Conservation (phyloP, 1,284 basidiomycete genomes). For the Bjerkandera adusta region DNA sequence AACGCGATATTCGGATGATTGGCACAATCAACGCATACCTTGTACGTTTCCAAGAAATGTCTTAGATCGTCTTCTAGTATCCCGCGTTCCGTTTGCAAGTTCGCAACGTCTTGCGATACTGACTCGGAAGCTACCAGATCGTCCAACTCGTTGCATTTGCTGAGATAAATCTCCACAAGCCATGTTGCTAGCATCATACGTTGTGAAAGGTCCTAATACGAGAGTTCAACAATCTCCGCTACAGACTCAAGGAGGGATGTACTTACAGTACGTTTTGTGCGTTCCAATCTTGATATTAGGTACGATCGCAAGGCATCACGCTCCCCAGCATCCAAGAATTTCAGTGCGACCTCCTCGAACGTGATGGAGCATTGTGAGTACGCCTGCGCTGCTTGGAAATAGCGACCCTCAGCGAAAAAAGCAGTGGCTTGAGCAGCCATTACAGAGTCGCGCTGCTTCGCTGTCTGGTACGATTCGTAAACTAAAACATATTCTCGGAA, state of each 20-base stretch:
- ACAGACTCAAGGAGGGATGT: not conserved
- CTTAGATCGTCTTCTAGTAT: slow-evolving; percentile 92
- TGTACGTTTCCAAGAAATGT: slow-evolving; percentile 92
- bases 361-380: slow-evolving; percentile 87
- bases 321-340: slow-evolving; percentile 88
- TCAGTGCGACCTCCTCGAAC: slow-evolving; percentile 92
- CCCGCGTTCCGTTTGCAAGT: slow-evolving; percentile 75
- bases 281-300: slow-evolving; percentile 83
- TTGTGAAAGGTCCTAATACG: slow-evolving; percentile 79
- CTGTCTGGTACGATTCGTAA: slow-evolving; percentile 50
- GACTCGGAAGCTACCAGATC: slow-evolving; percentile 86
- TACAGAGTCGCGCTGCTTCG: slow-evolving; percentile 82
- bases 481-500: not conserved
- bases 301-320: slow-evolving; percentile 93
- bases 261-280: slow-evolving; percentile 74
- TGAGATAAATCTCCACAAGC: slow-evolving; percentile 97
- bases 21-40: slow-evolving; percentile 41
- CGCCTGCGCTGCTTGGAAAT: slow-evolving; percentile 88
- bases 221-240: not conserved
- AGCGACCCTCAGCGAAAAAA: slow-evolving; percentile 81
- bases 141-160: slow-evolving; percentile 95
- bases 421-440: slow-evolving; percentile 83
- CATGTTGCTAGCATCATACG: slow-evolving; percentile 98
- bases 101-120: slow-evolving; percentile 83
- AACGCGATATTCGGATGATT: slow-evolving; percentile 5